Percentiles rank a stretch among this genome's conserved stretches.
These are phyloP conservation scores for Boletus sp. DNA, from an alignment of 1,284 basidiomycete genomes.

Conservation along the genomic window DNA sequence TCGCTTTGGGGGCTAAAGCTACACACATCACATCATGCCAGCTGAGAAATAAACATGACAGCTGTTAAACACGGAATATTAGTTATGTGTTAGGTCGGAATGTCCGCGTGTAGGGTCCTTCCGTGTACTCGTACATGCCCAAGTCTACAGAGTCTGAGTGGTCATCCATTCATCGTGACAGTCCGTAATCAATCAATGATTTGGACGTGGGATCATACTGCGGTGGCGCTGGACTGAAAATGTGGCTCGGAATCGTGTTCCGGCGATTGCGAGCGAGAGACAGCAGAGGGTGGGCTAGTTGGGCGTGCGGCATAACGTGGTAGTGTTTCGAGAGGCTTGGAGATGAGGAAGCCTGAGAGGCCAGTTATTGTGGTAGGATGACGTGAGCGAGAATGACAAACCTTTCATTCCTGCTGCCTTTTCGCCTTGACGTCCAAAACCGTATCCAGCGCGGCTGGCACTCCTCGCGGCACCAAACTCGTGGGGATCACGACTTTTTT, in stretches of 20 bases:
- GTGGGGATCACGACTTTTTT: conserved; percentile 31
- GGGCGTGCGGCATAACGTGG: conserved; percentile 47
- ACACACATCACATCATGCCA: conserved; percentile 22
- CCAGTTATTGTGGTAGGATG: conserved; percentile 6
- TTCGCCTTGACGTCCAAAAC: conserved; percentile 74
- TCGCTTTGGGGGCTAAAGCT: conserved; percentile 19
- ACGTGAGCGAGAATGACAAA: conserved; percentile 22
- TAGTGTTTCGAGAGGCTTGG: conserved; percentile 52
- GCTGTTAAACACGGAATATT: conserved; percentile 7
- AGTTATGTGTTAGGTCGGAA: conserved; percentile 4
- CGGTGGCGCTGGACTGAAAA: conserved; percentile 30
- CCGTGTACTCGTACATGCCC: conserved; percentile 9
- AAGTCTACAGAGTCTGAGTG: conserved; percentile 8
- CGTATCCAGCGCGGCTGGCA: conserved; percentile 43
- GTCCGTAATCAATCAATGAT: conserved; percentile 24
- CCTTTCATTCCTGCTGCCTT: conserved; percentile 65
- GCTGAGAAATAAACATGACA: conserved; percentile 22
- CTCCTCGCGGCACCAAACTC: conserved; percentile 27
- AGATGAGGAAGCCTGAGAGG: conserved; percentile 44
- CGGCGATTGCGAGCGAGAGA: conserved; percentile 25
- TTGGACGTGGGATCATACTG: conserved; percentile 22
- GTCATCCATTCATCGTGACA: conserved; percentile 19
- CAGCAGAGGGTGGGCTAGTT: conserved; percentile 23
- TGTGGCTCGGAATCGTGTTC: conserved; percentile 19
- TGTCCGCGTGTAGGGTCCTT: conserved; percentile 17